Evolutionary conservation across 495 filamentous ascomycete genomes (phyloP).

Genomic region (Chaetomium fimeti): DNA sequence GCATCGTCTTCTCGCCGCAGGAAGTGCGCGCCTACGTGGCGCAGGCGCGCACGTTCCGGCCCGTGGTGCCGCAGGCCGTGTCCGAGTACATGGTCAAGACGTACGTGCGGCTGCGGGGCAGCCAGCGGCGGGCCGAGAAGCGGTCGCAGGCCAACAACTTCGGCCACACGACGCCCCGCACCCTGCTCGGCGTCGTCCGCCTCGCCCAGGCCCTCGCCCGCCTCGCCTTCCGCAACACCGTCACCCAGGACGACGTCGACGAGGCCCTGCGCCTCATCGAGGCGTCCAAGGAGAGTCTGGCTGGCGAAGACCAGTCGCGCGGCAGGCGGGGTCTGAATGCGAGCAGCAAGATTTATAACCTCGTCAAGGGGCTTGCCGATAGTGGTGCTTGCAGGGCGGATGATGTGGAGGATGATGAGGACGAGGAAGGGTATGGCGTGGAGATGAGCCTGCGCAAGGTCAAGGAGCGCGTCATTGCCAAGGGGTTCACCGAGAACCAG

Average conservation of each 20-base stretch:
- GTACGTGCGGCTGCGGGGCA: slow-evolving; percentile 86
- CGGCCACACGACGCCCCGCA: slow-evolving; percentile 88
- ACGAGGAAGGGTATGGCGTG: slow-evolving; percentile 49
- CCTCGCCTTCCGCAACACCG: slow-evolving; percentile 77
- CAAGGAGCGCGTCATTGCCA: slow-evolving; percentile 84
- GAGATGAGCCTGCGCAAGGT: slow-evolving; percentile 85
- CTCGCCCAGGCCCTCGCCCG: slow-evolving; percentile 94
- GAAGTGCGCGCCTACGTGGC: slow-evolving; percentile 96
- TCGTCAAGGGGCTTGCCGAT: slow-evolving; percentile 81
- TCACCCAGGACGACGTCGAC: slow-evolving; percentile 90
- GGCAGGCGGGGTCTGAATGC: slow-evolving; percentile 65
- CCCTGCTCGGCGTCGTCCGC: slow-evolving; percentile 86
- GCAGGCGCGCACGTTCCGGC: slow-evolving; percentile 83
- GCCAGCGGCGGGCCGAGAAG: slow-evolving; percentile 84
- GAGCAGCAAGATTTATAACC: slow-evolving; percentile 87
- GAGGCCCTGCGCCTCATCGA: slow-evolving; percentile 89
- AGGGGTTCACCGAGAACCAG: slow-evolving; percentile 95
- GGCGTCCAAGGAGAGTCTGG: slow-evolving; percentile 83
- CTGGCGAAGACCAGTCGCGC: slow-evolving; percentile 57
- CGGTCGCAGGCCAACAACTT: slow-evolving; percentile 65
- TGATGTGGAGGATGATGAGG: slow-evolving; percentile 59
- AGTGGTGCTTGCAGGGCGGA: slow-evolving; percentile 68
- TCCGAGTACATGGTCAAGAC: slow-evolving; percentile 95
- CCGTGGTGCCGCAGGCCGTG: slow-evolving; percentile 74
- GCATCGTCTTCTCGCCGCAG: slow-evolving; percentile 74